Conservation (phyloP, 768 basidiomycete genomes). For the Leccinum subgranulosum region DNA sequence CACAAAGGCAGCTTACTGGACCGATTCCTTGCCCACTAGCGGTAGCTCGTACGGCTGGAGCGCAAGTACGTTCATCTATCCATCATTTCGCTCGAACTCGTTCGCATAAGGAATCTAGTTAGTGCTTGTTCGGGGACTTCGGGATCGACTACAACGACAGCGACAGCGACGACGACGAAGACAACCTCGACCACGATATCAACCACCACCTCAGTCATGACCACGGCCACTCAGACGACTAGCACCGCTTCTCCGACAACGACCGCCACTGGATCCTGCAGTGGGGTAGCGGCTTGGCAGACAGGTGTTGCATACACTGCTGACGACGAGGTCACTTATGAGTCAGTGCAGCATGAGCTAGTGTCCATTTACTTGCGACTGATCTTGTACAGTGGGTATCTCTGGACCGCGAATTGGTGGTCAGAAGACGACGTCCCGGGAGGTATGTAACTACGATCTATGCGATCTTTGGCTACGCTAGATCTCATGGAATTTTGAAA, state of each 20-base stretch:
- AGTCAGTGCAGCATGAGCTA: conserved; percentile 34
- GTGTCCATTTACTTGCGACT: neutral
- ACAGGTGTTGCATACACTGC: conserved; percentile 45
- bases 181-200: conserved; percentile 4
- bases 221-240: conserved; percentile 9
- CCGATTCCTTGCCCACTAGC: conserved; percentile 46
- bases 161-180: neutral
- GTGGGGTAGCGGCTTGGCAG: conserved; percentile 50
- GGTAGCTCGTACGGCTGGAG: conserved; percentile 59
- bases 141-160: neutral
- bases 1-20: conserved; percentile 57
- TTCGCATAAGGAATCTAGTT: conserved; percentile 8
- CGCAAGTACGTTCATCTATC: conserved; percentile 43
- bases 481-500: neutral
- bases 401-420: conserved; percentile 62
- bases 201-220: conserved; percentile 14
- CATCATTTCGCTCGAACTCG: neutral
- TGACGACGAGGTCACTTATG: conserved; percentile 49
- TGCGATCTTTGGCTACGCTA: neutral
- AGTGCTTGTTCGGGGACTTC: conserved; percentile 19
- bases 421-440: conserved; percentile 52
- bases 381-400: conserved; percentile 18
- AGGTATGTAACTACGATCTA: conserved; percentile 22
- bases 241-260: conserved; percentile 14
- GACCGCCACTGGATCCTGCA: conserved; percentile 38